Base-by-base conservation (phyloP, 1,284 basidiomycete genomes). In the Bondarzewia mesenterica region DNA sequence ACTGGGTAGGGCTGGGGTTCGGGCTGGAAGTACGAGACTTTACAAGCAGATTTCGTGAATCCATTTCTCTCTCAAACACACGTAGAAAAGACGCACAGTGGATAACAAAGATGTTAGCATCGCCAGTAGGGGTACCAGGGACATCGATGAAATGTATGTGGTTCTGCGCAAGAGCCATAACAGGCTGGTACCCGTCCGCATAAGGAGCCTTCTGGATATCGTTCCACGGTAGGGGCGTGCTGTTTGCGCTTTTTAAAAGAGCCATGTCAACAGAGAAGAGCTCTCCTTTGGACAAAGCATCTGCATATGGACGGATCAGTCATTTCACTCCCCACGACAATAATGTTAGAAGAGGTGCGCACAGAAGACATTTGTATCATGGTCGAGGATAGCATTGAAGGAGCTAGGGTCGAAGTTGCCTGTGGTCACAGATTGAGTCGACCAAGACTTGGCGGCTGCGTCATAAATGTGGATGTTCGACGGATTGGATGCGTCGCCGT, bases 361-460 rank as follows among this genome's bases (percentile, higher is more conserved):
- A 82, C 81, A 91, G 69, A 93, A 82, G 51, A 84, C 78, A 53
- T 92, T 91, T 46, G 90, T 93, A 65, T 93, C 90, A 57, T 93
- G 90, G 67, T 94, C 91, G 36, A 93, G 76, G 52, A 93, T 80
- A 23, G 85, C 72, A 23, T 67, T 68, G 56, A 78, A 82, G 26
- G 71, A 71, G 1, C 70, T 60, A 2, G 75, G 70, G 61, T 87
- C 77, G 57, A 85, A 80, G 37, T 58, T 63, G 51, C 74, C 75
- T 0, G 71, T 54, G 6, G 66, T 74, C 18, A 74, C 68, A 10
- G 64, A 52, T 57, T 89, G 86, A 2, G 71, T 80, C 6, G 79
- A 72, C 85, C 85, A 89, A 2, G 80, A 73, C 53, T 79, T 78
- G 36, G 70, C 70, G 12, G 67, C 56, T 2, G 78, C 82, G 53